Base-by-base conservation (phyloP, 352 stramenopile genomes). In the Phytophthora sojae region DNA sequence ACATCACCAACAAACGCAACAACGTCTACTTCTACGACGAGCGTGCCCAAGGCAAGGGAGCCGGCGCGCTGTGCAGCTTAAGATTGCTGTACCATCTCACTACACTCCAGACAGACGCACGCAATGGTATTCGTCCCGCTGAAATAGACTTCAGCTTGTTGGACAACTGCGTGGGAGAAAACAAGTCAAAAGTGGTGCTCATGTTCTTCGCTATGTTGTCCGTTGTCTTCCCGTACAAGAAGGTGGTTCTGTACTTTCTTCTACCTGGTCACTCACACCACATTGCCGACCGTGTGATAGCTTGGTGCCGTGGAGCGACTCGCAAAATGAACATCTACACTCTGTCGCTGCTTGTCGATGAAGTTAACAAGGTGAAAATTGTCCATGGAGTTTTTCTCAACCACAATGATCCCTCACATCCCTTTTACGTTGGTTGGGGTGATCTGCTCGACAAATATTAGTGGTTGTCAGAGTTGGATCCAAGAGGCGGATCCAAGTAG, bases 11-110 rank as follows among this genome's bases (percentile, higher is more conserved):
- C 52, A 26, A 49, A 0, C 15, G 12, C 8, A 55, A 58, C 29
- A 47, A 69, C 12, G 42, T 63, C 1, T 63, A 69, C 9, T 52
- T 57, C 12, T 69, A 63, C n/a, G 53, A 63, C 15, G 53, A 69
- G 9, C 32, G 30, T n/a, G 44, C 30, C 3, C 62, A 63, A 57
- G 62, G 42, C 12, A 69, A 69, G n/a, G 7, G 9, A 44, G 53
- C 53, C 0, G 45, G 47, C 23, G 44, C 14, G 19, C 21, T 63
- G 0, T 69, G 62, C 11, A 58, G 39, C 26, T 25, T 68, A 15
- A 26, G 37, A 11, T 4, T 68, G 2, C 11, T 45, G 1, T 67
- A 67, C 23, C 50, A 61, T 30, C 25, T 69, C 2, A 29, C 23
- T 1, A 61, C 39, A 30, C 3, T 55, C 3, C 49, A 67, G 9